These are phyloP conservation scores for Zychaea mexicana DNA, from an alignment of 371 early-diverging fungal genomes.

Conservation along the genomic window DNA sequence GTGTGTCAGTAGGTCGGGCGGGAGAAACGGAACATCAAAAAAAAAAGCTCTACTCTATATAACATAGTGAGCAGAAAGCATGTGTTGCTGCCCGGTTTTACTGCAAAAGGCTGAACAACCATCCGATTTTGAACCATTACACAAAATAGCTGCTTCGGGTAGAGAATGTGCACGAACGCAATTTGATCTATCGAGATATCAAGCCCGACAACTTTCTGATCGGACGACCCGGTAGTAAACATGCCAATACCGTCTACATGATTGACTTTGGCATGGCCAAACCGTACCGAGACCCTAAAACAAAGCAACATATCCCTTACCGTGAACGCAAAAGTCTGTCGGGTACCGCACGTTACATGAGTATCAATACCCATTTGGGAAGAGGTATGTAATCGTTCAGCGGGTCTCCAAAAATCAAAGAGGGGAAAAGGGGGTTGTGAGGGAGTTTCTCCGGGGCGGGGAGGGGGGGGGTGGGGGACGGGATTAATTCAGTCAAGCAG, in stretches of 20 bases:
- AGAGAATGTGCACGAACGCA: constrained; percentile 95
- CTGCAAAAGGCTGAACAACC: not conserved
- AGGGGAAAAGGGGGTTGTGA: not conserved
- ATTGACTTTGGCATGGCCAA: constrained; percentile 98
- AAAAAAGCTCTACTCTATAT: no score
- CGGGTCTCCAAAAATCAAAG: not conserved
- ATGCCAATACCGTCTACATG: constrained; percentile 65
- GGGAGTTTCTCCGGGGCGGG: no score
- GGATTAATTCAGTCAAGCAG: no score
- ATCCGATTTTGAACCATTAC: not conserved
- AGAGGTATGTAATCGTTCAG: constrained; percentile 44
- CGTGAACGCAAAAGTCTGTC: constrained; percentile 87
- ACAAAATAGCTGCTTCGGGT: constrained; percentile 76
- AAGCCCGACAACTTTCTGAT: constrained; percentile 99
- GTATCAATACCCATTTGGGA: constrained; percentile 94
- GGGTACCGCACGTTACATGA: constrained; percentile 97
- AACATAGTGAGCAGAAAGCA: no score
- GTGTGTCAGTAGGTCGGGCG: no score
- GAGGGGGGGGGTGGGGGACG: not conserved
- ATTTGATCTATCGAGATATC: constrained; percentile 98
- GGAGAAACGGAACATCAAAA: not conserved
- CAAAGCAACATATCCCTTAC: constrained; percentile 90
- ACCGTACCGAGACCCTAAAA: constrained; percentile 85
- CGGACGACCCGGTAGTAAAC: constrained; percentile 70
- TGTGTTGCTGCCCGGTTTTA: no score